Base-by-base conservation (phyloP, 78 protist species). In the Dictyostelium intermedium region DNA sequence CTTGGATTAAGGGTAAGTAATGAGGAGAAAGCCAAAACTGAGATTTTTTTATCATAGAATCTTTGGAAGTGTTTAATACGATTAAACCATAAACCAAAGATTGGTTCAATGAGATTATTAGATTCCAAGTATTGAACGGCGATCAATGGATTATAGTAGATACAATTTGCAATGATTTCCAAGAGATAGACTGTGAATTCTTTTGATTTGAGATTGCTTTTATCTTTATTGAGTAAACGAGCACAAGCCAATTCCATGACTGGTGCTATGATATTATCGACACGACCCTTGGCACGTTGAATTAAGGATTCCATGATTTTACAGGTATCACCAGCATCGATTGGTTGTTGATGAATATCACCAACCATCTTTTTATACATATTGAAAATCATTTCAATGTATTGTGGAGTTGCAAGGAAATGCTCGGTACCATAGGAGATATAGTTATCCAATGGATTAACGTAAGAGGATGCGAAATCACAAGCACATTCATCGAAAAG, bases 241-340 rank as follows among this genome's bases (percentile, higher is more conserved):
- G 50, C 43, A 39, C 23, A 18, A 23, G 96, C 92, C 13, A 56
- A 35, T 23, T 92, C 81, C 80, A 80, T 20, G 25, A 86, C 74
- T 20, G 70, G 82, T 50, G 72, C 43, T 23, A 92, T 92, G 34
- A 63, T 53, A 41, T 23, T 5, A 61, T 92, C 96, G 43, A 92
- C 53, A 63, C 92, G 61, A 63, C 96, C 96, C 27, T 82, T 78
- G 18, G 86, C 56, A 34, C 92, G 73, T 61, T 86, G 96, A 30
- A 92, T n/a, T 13, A 92, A 80, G 2, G 91, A 80, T 63, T 92
- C 96, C 80, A 92, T 92, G 37, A 92, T 63, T 47, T 92, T 92
- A 73, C 96, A 92, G 3, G 86, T 79, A 27, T 92, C 96, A 18
- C 56, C 20, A 20, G 91, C 35, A 30, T 92, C 92, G 56, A 41